Evolutionary conservation across 2,329 filamentous ascomycete genomes (phyloP), one percentile per base, ranked within the genome.

Genomic region (Hypoxylon sp.): DNA sequence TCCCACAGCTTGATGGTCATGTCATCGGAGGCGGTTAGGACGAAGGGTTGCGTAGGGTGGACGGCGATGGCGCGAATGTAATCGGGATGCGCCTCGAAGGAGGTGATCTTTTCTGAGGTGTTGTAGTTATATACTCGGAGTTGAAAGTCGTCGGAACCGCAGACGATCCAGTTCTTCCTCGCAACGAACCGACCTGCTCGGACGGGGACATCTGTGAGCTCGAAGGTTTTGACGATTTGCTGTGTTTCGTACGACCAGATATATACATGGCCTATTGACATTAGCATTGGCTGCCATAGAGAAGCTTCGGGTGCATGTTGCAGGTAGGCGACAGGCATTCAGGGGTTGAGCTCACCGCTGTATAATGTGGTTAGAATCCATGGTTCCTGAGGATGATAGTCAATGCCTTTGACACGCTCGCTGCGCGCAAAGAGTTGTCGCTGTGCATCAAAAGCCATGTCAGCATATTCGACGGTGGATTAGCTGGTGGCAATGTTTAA

Each of bases 181-280:
- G 95, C 92, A 75, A 99, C 89, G 79, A 99, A 99, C 72, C 95
- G 92, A 75, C 95, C 95, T 67, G 95, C 95, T 79, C 95, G 91
- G 62, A 99, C 94, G 69, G 95, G 95, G 52, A 99, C 95, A 85
- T 99, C 95, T 77, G 94, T 97, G 70, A 98, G 89, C 82, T 99
- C 95, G 79, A 99, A 99, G 4, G 94, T 97, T 85, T 98, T 98
- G 81, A 99, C 93, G 68, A 98, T 94, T 68, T 94, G 91, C 79
- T 97, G 93, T 53, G 93, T 96, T 81, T 97, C 94, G 80, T 97
- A 97, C 32, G 94, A 97, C 94, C 95, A 98, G 77, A 99, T 98
- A 83, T 98, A 96, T 77, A 97, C 95, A 84, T 98, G 94, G 79
- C 95, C 93, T 93, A 32, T 55, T 19, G 20, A 39, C n/a, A n/a